A percentile compares a stretch with the other conserved stretches of the same genome.
Evolutionary conservation across 1,284 basidiomycete species (phyloP).

Genomic region (Irpex rosettiformis): DNA sequence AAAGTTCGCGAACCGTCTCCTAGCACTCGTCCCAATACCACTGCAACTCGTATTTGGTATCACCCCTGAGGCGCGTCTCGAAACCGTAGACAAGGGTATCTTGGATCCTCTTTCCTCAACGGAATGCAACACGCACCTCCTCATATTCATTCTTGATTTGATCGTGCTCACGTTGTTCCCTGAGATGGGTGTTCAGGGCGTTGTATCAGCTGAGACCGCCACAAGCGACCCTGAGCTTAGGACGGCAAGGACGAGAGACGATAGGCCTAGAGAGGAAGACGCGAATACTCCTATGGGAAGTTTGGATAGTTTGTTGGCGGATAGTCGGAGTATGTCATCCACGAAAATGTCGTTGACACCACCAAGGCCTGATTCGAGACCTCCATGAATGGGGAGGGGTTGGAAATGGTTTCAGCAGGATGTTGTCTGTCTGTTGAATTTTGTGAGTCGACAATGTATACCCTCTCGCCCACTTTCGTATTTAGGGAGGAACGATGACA

Average conservation of each 20-base stretch:
- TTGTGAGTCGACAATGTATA: too few relatives aligned
- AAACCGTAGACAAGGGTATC: slow-evolving; percentile 20
- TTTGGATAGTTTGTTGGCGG: slow-evolving; percentile 5
- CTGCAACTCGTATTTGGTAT: slow-evolving; percentile 38
- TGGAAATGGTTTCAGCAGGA: neutral
- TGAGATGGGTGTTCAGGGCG: slow-evolving; percentile 52
- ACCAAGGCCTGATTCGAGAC: slow-evolving; percentile 13
- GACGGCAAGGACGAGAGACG: slow-evolving; percentile 11
- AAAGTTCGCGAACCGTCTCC: slow-evolving; percentile 45
- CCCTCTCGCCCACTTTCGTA: too few relatives aligned
- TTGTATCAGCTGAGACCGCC: too few relatives aligned
- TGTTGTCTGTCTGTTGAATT: neutral
- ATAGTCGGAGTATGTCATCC: too few relatives aligned
- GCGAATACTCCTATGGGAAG: slow-evolving; percentile 1
- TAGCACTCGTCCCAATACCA: slow-evolving; percentile 40
- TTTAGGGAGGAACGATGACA: too few relatives aligned
- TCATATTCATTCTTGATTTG: slow-evolving; percentile 62
- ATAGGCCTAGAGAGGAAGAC: neutral
- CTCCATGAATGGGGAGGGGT: slow-evolving; percentile 6
- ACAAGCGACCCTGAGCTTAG: slow-evolving; percentile 8
- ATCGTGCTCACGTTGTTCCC: slow-evolving; percentile 62
- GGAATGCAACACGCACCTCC: slow-evolving; percentile 65
- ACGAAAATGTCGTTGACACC: slow-evolving; percentile 12
- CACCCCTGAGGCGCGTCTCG: slow-evolving; percentile 21
- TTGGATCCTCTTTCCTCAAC: slow-evolving; percentile 56